These are phyloP conservation scores for Smallanthus sonchifolius DNA, from an alignment of 129 eudicot species.

Conservation along the genomic window DNA sequence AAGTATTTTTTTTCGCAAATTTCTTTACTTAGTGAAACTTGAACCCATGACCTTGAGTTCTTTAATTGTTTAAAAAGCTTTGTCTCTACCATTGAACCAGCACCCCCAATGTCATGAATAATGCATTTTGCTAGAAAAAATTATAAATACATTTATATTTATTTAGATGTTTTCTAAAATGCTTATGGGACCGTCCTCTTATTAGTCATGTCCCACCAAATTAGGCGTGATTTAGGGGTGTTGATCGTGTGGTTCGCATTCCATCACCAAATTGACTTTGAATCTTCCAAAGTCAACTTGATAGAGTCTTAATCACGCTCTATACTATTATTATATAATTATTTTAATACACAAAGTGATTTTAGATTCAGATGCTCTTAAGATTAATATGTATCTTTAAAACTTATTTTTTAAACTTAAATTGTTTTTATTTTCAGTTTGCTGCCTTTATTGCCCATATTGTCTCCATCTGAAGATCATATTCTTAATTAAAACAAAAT, in stretches of 20 bases:
- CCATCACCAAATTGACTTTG: conserved; percentile 8
- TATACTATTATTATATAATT: not conserved
- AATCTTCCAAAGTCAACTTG: conserved; percentile 7
- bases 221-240: conserved; percentile 18
- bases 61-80: too few relatives aligned
- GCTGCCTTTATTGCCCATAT: not conserved
- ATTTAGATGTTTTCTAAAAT: not conserved
- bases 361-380: not conserved
- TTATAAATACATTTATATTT: not conserved
- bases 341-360: not conserved
- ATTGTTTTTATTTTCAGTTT: not conserved
- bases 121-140: too few relatives aligned
- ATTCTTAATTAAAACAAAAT: not conserved
- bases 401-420: not conserved
- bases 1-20: too few relatives aligned
- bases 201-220: conserved; percentile 5
- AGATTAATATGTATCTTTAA: not conserved
- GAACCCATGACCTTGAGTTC: too few relatives aligned
- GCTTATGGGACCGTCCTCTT: not conserved
- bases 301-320: conserved; percentile 2
- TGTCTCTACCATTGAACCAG: too few relatives aligned
- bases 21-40: too few relatives aligned
- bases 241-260: conserved; percentile 16
- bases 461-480: not conserved
- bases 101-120: too few relatives aligned